Evolutionary conservation across 768 basidiomycete species (phyloP).

Genomic region (Phaffia australis): DNA sequence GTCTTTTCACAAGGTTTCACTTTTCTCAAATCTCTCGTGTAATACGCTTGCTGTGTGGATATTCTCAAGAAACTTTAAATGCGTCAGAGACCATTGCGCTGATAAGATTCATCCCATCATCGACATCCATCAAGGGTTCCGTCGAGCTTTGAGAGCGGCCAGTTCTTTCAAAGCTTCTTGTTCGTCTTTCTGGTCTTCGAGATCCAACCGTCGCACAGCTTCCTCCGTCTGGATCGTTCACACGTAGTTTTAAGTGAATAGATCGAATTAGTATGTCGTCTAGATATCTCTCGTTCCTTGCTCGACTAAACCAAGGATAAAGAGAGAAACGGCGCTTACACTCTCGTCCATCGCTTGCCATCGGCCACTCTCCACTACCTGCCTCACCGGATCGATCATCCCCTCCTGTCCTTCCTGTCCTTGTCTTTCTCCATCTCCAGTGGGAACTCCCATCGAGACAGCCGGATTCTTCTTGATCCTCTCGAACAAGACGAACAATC

Average conservation of each 20-base stretch:
- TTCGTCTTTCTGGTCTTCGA: constrained; percentile 21
- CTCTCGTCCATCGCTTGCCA: constrained; percentile 13
- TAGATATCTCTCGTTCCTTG: too few relatives aligned
- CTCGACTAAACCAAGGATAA: background rate
- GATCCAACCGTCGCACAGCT: constrained; percentile 7
- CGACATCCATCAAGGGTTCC: too few relatives aligned
- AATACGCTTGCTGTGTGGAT: too few relatives aligned
- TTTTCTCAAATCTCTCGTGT: too few relatives aligned
- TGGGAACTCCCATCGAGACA: constrained; percentile 26
- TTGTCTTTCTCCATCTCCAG: constrained; percentile 41
- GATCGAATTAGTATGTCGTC: background rate
- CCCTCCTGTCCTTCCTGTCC: constrained; percentile 32
- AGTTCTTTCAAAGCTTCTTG: constrained; percentile 10
- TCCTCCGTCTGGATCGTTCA: constrained; percentile 3
- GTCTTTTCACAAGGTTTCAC: too few relatives aligned
- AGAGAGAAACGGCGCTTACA: background rate
- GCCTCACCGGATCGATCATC: constrained; percentile 43
- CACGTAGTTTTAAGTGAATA: too few relatives aligned
- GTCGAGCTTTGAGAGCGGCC: background rate
- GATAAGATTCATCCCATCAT: too few relatives aligned
- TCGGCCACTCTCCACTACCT: constrained; percentile 20
- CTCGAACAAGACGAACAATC: constrained; percentile 81
- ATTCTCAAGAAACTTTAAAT: too few relatives aligned
- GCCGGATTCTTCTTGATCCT: constrained; percentile 57
- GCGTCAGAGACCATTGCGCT: too few relatives aligned